Evolutionary conservation across 108 stramenopile genomes (phyloP).

Genomic region (Cyclostephanos tholiformis): DNA sequence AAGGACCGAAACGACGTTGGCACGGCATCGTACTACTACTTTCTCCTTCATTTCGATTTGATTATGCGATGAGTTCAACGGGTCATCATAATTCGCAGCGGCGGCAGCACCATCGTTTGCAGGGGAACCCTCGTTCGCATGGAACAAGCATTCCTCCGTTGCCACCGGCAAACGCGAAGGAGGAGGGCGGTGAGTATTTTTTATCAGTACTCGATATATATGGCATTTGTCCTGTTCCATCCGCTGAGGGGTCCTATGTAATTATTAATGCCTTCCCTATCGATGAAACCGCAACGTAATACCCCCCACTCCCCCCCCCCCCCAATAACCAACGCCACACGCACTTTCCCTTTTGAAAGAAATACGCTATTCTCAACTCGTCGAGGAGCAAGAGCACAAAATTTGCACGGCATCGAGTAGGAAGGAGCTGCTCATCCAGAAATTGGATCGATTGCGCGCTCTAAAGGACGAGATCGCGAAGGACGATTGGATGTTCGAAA

Average conservation of each 20-base stretch:
- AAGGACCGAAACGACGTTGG: too few species aligned
- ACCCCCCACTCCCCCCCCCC: background rate
- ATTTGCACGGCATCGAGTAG: slow-evolving; percentile 64
- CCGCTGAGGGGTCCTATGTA: too few species aligned
- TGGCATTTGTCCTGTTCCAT: background rate
- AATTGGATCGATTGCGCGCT: slow-evolving; percentile 60
- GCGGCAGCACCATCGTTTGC: background rate
- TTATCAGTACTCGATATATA: background rate
- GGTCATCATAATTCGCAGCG: background rate
- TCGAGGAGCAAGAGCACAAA: slow-evolving; percentile 74
- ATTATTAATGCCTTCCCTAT: background rate
- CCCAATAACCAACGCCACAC: too few species aligned
- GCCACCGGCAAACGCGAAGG: slow-evolving; percentile 5
- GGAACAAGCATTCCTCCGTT: background rate
- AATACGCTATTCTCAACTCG: slow-evolving; percentile 44
- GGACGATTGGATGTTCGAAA: slow-evolving; percentile 63
- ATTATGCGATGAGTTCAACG: background rate
- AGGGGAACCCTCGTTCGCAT: background rate
- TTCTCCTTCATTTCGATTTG: too few species aligned
- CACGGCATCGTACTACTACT: too few species aligned
- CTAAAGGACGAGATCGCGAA: slow-evolving; percentile 59
- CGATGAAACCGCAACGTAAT: background rate
- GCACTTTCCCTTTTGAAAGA: slow-evolving; percentile 13
- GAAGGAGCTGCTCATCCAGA: slow-evolving; percentile 55
- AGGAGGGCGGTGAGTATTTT: slow-evolving; percentile 5